A percentile compares a stretch with the other conserved stretches of the same genome.
These are phyloP conservation scores for Cucurbita maxima DNA, from an alignment of 306 rosid genomes.

Conservation along the genomic window DNA sequence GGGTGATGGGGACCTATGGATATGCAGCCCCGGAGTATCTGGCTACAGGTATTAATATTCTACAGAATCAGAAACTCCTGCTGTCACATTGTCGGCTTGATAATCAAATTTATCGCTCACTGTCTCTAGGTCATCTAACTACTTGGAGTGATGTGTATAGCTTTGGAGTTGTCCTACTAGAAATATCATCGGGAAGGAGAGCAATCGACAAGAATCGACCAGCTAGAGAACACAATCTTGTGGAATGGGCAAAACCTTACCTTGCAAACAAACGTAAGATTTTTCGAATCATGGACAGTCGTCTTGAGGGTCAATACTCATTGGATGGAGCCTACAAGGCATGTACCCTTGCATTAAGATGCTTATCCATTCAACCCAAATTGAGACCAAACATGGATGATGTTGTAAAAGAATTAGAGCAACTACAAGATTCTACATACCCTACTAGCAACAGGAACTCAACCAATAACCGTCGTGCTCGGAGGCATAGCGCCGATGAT, in stretches of 20 bases:
- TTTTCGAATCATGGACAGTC: constrained; percentile 29
- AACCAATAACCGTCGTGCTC: constrained; percentile 13
- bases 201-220: constrained; percentile 55
- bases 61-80: background rate
- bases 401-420: constrained; percentile 31
- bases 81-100: background rate
- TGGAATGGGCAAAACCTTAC: constrained; percentile 54
- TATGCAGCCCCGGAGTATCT: constrained; percentile 65
- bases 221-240: constrained; percentile 41
- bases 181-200: constrained; percentile 45
- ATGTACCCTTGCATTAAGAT: constrained; percentile 28
- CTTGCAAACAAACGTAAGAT: constrained; percentile 40
- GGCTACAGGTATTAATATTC: constrained; percentile 33
- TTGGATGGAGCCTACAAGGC: constrained; percentile 32
- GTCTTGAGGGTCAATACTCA: constrained; percentile 51
- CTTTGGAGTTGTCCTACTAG: constrained; percentile 53
- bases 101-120: background rate
- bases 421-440: constrained; percentile 21
- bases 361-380: constrained; percentile 39
- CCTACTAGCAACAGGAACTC: constrained; percentile 12
- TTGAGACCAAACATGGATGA: constrained; percentile 51
- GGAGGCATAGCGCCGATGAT: constrained; percentile 53
- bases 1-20: constrained; percentile 49
- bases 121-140: constrained; percentile 41
- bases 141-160: constrained; percentile 50